Percentiles rank a stretch among this genome's conserved stretches.
Evolutionary conservation across 257 asterid genomes (phyloP).

Genomic region (Leptodermis oblonga): DNA sequence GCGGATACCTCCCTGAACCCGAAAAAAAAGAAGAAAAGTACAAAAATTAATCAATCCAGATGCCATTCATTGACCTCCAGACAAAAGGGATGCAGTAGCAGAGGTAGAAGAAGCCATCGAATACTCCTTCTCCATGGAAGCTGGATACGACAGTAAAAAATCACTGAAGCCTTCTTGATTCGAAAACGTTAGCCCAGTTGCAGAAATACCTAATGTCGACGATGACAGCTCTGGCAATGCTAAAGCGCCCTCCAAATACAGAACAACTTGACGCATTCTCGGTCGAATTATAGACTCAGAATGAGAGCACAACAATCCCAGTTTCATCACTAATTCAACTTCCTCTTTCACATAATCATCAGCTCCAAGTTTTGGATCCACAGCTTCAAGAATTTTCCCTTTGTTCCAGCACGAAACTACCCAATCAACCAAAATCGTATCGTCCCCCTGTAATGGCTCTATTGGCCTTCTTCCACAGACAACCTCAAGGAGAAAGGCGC

Average conservation of each 20-base stretch:
- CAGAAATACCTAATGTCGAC: neutral
- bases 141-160: neutral
- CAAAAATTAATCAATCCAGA: no score
- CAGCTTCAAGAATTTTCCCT: neutral
- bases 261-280: neutral
- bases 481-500: no score
- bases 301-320: neutral
- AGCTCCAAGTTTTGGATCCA: neutral
- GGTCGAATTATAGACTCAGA: neutral
- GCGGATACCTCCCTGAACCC: no score
- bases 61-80: conserved; percentile 2
- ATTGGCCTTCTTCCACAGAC: neutral
- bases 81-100: neutral
- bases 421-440: neutral
- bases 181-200: neutral
- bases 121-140: conserved; percentile 2
- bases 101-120: neutral
- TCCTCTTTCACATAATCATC: neutral
- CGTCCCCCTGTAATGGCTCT: neutral
- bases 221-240: neutral
- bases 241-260: neutral
- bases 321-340: neutral
- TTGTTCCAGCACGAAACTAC: neutral
- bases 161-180: neutral
- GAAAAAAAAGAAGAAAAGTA: no score